phyloP scores from a whole-genome alignment of 2,329 filamentous ascomycete genomes.

The Neoarthrinium moseri region DNA sequence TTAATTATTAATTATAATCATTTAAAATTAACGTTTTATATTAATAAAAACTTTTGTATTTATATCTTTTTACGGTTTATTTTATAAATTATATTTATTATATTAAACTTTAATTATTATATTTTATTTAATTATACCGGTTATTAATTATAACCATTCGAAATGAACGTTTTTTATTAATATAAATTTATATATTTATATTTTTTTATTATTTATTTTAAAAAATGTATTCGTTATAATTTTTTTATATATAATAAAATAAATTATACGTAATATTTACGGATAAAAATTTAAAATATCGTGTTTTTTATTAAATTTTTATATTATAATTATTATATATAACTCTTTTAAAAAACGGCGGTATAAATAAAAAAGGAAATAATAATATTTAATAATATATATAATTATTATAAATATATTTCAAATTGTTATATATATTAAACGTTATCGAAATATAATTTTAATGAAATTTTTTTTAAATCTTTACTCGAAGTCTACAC shows the following conservation, averaged over 20 bases:
- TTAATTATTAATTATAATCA: background rate
- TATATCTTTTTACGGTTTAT: background rate
- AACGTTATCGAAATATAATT: conserved; percentile 12
- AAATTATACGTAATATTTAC: background rate
- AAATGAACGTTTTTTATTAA: no score
- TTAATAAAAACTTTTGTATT: background rate
- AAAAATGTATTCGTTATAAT: background rate
- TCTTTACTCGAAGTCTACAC: conserved; percentile 5
- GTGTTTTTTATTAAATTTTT: background rate
- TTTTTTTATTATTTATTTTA: no score
- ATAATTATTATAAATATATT: conserved; percentile 24
- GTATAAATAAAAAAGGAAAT: conserved; percentile 22
- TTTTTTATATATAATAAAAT: background rate
- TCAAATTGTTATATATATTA: conserved; percentile 18
- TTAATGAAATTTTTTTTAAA: conserved; percentile 12
- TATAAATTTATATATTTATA: no score
- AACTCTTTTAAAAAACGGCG: conserved; percentile 15
- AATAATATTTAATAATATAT: conserved; percentile 22
- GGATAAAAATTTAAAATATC: no score
- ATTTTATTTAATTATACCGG: no score
- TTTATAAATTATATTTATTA: background rate
- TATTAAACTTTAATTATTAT: no score
- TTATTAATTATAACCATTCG: no score
- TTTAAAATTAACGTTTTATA: background rate
- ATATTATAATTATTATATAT: background rate